phyloP scores from a whole-genome alignment of 345 rosid genomes.

The Melaleuca quinquenervia region DNA sequence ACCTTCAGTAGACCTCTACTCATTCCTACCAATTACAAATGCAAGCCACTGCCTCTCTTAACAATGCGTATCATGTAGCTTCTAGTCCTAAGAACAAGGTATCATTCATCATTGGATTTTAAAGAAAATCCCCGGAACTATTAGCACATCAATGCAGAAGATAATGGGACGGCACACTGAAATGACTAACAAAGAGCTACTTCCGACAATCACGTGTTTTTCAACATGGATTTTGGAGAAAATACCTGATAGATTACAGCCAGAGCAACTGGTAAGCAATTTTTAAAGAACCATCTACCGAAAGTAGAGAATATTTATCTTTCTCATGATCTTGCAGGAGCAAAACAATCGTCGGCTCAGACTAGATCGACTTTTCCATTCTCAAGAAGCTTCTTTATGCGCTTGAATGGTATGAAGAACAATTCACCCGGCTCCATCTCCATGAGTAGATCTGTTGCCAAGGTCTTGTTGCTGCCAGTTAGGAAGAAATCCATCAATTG shows the following conservation, averaged over 20 bases:
- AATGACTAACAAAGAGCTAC: background rate
- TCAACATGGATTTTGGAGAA: background rate
- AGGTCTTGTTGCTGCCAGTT: constrained; percentile 20
- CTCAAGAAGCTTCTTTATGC: constrained; percentile 12
- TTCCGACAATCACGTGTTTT: background rate
- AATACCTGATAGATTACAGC: background rate
- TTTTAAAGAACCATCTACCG: background rate
- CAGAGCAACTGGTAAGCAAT: background rate
- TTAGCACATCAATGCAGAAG: background rate
- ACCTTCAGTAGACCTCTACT: background rate
- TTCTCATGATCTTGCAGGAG: background rate
- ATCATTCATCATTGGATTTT: background rate
- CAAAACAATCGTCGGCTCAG: background rate
- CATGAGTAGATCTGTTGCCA: constrained; percentile 1
- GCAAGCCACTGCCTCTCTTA: background rate
- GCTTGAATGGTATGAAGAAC: constrained; percentile 11
- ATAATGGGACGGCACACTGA: background rate
- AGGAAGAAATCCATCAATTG: background rate
- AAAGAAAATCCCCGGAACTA: background rate
- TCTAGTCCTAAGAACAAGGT: background rate
- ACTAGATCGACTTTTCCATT: constrained; percentile 14
- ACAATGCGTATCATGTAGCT: background rate
- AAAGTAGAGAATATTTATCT: background rate
- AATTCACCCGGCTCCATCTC: constrained; percentile 23
- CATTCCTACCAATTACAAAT: background rate